phyloP scores from a whole-genome alignment of 306 rosid genomes.

The Sesbania bispinosa region DNA sequence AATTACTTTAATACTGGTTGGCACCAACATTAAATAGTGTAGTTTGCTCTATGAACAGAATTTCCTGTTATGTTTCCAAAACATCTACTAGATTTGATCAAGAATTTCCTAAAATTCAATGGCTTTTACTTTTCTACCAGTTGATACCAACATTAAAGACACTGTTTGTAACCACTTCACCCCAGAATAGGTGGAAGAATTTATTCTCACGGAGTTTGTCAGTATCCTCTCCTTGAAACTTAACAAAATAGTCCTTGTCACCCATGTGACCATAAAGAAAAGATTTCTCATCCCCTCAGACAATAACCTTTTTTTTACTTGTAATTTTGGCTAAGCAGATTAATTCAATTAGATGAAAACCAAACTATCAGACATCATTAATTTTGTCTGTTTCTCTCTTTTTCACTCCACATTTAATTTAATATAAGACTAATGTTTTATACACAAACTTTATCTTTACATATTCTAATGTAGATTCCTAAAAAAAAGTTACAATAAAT shows the following conservation, averaged over 20 bases:
- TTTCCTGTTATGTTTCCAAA: background rate
- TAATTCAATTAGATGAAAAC: background rate
- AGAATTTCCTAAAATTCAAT: background rate
- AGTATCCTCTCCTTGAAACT: background rate
- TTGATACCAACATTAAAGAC: conserved; percentile 3
- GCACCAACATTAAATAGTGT: background rate
- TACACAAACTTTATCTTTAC: background rate
- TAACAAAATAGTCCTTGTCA: background rate
- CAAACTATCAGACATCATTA: background rate
- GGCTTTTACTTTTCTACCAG: background rate
- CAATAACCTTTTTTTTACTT: background rate
- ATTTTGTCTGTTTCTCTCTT: conserved; percentile 12
- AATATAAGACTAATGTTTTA: background rate
- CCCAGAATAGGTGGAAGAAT: conserved; percentile 9
- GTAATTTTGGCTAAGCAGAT: background rate
- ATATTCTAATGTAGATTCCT: too few relatives aligned
- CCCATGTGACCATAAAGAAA: conserved; percentile 23
- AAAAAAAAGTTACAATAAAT: background rate
- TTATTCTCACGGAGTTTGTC: conserved; percentile 24
- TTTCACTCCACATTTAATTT: background rate
- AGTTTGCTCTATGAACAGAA: background rate
- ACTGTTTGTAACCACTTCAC: background rate
- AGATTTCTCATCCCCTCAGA: background rate
- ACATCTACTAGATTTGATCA: background rate
- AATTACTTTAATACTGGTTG: background rate